Percentiles rank a stretch among this genome's conserved stretches.
phyloP scores from a whole-genome alignment of 148 eudicot species.

The Chenopodium album region DNA sequence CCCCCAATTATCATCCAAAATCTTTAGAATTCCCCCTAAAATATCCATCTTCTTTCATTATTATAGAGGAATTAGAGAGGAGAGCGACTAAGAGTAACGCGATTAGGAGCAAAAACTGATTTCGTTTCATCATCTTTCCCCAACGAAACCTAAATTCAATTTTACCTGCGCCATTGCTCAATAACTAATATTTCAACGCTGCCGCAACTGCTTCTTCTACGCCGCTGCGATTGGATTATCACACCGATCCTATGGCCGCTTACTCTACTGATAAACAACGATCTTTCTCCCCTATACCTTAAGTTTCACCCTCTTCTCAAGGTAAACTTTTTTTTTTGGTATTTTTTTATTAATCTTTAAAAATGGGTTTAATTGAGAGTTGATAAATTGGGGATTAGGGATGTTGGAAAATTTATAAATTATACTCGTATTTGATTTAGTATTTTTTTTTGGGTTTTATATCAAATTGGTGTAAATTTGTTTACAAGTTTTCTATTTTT shows the following conservation, averaged over 20 bases:
- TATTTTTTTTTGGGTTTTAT: background rate
- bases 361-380: background rate
- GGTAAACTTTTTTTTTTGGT: background rate
- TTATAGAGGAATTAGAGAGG: too few relatives aligned
- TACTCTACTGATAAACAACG: conserved; percentile 50
- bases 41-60: too few relatives aligned
- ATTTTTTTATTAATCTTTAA: background rate
- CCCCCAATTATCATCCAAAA: too few relatives aligned
- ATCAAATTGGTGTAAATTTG: background rate
- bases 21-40: too few relatives aligned
- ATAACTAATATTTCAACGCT: too few relatives aligned
- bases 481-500: background rate
- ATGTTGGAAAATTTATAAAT: background rate
- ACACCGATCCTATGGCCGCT: conserved; percentile 83
- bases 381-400: background rate
- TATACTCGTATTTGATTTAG: background rate
- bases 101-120: too few relatives aligned
- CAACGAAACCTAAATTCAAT: too few relatives aligned
- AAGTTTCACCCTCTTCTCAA: conserved; percentile 16
- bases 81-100: too few relatives aligned
- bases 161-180: too few relatives aligned
- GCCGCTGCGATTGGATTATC: conserved; percentile 52
- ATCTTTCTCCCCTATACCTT: conserved; percentile 7
- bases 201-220: too few relatives aligned
- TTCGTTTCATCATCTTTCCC: too few relatives aligned